These are phyloP conservation scores for Prunus dulcis DNA, from an alignment of 306 rosid genomes.

Conservation along the genomic window DNA sequence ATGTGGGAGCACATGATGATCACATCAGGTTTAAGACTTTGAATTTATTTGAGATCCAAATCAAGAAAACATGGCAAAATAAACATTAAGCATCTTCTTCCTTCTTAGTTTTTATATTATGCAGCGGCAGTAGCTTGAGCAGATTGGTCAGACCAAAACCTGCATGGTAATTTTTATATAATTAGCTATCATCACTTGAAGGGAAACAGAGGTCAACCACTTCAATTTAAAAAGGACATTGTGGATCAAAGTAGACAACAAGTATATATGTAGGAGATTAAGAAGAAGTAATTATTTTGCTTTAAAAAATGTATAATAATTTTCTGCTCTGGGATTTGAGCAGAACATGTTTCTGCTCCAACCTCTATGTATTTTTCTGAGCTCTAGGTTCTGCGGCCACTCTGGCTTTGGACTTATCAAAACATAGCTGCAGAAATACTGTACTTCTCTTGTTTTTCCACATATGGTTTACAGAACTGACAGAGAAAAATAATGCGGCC, in stretches of 20 bases:
- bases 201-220: constrained; percentile 10
- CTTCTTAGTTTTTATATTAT: background rate
- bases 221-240: background rate
- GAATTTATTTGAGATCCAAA: constrained; percentile 33
- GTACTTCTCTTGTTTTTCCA: no score
- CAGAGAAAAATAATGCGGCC: no score
- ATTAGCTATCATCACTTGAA: background rate
- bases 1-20: constrained; percentile 54
- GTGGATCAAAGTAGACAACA: background rate
- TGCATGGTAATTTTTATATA: background rate
- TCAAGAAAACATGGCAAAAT: background rate
- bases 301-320: background rate
- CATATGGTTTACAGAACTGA: no score
- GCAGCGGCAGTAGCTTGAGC: background rate
- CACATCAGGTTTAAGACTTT: background rate
- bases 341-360: background rate
- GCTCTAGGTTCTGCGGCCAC: no score
- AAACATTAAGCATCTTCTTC: background rate
- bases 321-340: background rate
- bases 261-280: background rate
- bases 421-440: no score
- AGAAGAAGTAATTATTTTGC: background rate
- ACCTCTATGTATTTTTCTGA: background rate
- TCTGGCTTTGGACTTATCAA: no score
- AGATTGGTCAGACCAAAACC: background rate